Conservation (phyloP, 495 filamentous ascomycete species). For the Ramalina intermedia region DNA sequence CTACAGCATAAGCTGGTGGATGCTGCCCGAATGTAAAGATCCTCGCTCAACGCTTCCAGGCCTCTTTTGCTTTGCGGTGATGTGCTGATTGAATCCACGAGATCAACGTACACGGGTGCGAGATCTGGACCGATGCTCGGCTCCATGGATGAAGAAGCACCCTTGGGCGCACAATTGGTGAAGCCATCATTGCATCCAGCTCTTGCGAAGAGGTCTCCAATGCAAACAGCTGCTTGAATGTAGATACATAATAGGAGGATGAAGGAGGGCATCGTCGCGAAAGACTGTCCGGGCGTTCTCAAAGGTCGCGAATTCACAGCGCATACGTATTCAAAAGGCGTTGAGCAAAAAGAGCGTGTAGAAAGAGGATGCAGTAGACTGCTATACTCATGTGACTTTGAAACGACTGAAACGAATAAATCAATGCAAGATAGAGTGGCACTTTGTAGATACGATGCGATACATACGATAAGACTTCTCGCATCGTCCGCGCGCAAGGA, state of each 20-base stretch:
- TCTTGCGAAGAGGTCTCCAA: neutral
- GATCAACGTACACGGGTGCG: constrained; percentile 14
- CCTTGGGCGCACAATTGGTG: constrained; percentile 11
- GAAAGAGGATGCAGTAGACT: too few relatives aligned
- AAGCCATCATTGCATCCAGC: constrained; percentile 7
- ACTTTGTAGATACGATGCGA: neutral
- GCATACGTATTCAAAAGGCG: too few relatives aligned
- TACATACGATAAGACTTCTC: too few relatives aligned
- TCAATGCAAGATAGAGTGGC: neutral
- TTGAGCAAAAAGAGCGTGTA: too few relatives aligned
- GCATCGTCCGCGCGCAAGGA: too few relatives aligned
- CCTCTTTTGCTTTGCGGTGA: constrained; percentile 11
- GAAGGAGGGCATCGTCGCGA: neutral
- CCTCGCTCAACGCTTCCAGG: neutral
- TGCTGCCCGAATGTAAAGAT: constrained; percentile 4
- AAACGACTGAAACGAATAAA: too few relatives aligned
- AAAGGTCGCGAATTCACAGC: too few relatives aligned
- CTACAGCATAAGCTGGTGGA: constrained; percentile 15
- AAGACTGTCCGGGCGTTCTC: too few relatives aligned
- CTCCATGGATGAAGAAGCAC: constrained; percentile 16
- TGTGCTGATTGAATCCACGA: constrained; percentile 18
- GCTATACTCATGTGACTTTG: too few relatives aligned
- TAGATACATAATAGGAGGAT: neutral
- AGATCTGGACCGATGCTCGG: constrained; percentile 17
- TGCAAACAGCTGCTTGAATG: neutral